A percentile compares a stretch with the other conserved stretches of the same genome.
Conservation (phyloP, 2,329 filamentous ascomycete genomes). For the Hypoxylon sp. region DNA sequence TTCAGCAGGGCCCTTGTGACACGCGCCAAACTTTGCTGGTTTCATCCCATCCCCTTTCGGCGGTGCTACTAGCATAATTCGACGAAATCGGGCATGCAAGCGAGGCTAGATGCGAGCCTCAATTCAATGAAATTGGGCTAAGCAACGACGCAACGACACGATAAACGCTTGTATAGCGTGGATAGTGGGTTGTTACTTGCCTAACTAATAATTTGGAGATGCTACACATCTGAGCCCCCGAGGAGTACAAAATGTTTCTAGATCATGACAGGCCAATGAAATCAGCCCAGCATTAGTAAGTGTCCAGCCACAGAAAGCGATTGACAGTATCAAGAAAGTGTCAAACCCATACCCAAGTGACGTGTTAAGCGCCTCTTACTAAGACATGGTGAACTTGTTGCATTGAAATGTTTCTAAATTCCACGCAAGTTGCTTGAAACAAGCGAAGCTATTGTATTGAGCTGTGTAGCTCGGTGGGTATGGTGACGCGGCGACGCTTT, state of each 20-base stretch:
- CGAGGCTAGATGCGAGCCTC: slow-evolving; percentile 26
- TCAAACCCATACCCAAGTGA: slow-evolving; percentile 9
- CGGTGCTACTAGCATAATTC: slow-evolving; percentile 10
- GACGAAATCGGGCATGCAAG: slow-evolving; percentile 24
- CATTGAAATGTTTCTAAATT: slow-evolving; percentile 33
- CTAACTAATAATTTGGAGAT: slow-evolving; percentile 4
- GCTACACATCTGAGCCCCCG: slow-evolving; percentile 21
- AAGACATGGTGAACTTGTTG: slow-evolving; percentile 12
- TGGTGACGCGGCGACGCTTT: background rate
- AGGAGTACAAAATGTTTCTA: slow-evolving; percentile 7
- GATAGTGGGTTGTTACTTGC: background rate
- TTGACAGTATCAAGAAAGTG: slow-evolving; percentile 11
- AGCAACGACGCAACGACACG: slow-evolving; percentile 18
- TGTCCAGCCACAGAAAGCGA: slow-evolving; percentile 13
- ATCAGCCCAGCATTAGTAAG: slow-evolving; percentile 8
- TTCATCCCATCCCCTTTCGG: slow-evolving; percentile 49
- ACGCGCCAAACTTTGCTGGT: slow-evolving; percentile 51
- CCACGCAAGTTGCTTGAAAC: slow-evolving; percentile 33
- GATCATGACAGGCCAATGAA: slow-evolving; percentile 5
- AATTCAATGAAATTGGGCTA: slow-evolving; percentile 20
- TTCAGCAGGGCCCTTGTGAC: slow-evolving; percentile 52
- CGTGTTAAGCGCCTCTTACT: slow-evolving; percentile 9
- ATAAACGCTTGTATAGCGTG: slow-evolving; percentile 14
- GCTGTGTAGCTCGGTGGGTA: background rate
- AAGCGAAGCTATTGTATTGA: slow-evolving; percentile 4